Conservation (phyloP, 306 rosid genomes). For the Sphenostylis stenocarpa region DNA sequence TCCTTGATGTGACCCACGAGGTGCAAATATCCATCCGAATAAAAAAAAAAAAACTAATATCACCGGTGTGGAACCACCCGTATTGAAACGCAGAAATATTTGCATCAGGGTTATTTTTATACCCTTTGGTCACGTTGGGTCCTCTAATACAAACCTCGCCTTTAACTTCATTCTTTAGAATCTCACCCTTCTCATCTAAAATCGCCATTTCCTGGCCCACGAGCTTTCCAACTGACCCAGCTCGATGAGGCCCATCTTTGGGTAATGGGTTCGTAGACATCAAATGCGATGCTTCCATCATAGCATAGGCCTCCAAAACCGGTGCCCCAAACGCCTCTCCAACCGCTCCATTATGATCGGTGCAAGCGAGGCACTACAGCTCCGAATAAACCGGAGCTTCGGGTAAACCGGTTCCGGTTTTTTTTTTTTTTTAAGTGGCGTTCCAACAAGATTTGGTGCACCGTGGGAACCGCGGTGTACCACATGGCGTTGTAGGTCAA, state of each 20-base stretch:
- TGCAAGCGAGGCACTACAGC: constrained; percentile 16
- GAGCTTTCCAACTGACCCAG: constrained; percentile 8
- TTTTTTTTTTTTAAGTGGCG: neutral
- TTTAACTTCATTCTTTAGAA: neutral
- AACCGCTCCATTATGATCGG: neutral
- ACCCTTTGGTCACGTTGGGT: neutral
- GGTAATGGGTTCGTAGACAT: constrained; percentile 11
- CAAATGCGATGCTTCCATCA: constrained; percentile 13
- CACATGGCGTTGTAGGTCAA: neutral
- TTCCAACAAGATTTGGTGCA: constrained; percentile 3
- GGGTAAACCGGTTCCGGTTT: constrained; percentile 18
- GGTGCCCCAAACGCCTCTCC: neutral
- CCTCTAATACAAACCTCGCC: constrained; percentile 15
- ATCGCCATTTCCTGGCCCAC: constrained; percentile 13
- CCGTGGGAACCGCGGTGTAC: constrained; percentile 17
- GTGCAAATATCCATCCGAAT: constrained; percentile 15
- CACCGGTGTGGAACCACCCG: constrained; percentile 20
- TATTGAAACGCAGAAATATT: neutral
- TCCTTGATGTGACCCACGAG: constrained; percentile 20
- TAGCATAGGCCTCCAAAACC: constrained; percentile 22
- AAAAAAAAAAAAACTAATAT: neutral
- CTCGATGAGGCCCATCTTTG: constrained; percentile 7
- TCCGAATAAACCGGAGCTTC: constrained; percentile 16
- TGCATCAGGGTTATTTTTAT: constrained; percentile 2
- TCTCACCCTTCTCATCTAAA: constrained; percentile 5